A percentile compares a stretch with the other conserved stretches of the same genome.
phyloP scores from a whole-genome alignment of 2,329 filamentous ascomycete genomes.

The Cladosporium sp. region DNA sequence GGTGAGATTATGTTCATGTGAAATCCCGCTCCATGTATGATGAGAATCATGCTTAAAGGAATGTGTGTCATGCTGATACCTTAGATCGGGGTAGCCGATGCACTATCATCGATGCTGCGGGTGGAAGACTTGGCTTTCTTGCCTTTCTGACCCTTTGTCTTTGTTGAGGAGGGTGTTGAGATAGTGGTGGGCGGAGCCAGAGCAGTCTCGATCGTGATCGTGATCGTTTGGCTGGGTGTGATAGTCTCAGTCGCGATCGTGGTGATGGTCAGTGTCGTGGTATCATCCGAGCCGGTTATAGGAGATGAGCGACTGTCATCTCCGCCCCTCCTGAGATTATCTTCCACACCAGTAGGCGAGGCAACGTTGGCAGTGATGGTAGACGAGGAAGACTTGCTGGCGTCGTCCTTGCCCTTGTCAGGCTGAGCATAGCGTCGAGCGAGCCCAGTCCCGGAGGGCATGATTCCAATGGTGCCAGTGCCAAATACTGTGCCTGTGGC shows the following conservation, averaged over 20 bases:
- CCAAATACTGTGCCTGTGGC: not conserved
- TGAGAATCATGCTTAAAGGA: too few relatives aligned
- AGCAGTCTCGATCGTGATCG: not conserved
- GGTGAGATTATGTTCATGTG: too few relatives aligned
- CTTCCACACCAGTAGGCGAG: not conserved
- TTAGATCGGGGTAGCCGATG: too few relatives aligned
- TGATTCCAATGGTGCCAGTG: not conserved
- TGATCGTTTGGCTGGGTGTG: not conserved
- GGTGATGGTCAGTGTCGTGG: slow-evolving; percentile 1
- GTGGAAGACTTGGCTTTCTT: not conserved
- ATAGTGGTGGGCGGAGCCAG: not conserved
- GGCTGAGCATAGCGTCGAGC: not conserved
- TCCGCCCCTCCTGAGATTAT: not conserved
- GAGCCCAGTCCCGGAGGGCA: not conserved
- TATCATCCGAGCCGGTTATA: not conserved
- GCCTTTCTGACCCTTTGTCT: not conserved
- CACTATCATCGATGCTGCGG: too few relatives aligned
- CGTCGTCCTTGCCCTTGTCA: slow-evolving; percentile 6
- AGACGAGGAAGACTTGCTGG: not conserved
- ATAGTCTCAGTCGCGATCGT: not conserved
- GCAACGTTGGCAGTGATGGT: not conserved
- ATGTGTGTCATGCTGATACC: too few relatives aligned
- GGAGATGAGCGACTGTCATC: not conserved
- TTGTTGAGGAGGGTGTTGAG: not conserved
- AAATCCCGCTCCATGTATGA: too few relatives aligned